phyloP scores from a whole-genome alignment of 306 rosid genomes.

The Rosa lucieae region DNA sequence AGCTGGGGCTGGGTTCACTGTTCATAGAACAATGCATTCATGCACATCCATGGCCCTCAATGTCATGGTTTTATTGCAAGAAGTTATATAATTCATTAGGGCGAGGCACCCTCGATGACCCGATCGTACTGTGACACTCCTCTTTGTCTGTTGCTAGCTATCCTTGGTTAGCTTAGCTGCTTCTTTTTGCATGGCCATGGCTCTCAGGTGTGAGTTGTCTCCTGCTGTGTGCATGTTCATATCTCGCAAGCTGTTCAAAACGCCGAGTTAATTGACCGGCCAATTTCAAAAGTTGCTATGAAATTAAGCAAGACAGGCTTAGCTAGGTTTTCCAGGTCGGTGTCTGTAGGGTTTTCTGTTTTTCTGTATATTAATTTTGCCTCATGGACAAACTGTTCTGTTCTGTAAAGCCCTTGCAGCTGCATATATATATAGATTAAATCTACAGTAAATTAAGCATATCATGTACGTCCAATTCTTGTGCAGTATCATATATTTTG shows the following conservation, averaged over 20 bases:
- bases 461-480: not conserved
- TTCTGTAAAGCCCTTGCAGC: not conserved
- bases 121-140: slow-evolving; percentile 13
- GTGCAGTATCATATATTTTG: not conserved
- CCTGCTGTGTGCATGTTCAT: slow-evolving; percentile 12
- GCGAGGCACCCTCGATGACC: not conserved
- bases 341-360: slow-evolving; percentile 1
- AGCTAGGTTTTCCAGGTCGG: slow-evolving; percentile 4
- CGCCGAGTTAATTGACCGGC: not conserved
- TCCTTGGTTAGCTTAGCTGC: not conserved
- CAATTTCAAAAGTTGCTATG: not conserved
- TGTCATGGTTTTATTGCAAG: slow-evolving; percentile 23
- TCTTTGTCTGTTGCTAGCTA: slow-evolving; percentile 25
- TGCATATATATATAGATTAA: not conserved
- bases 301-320: not conserved
- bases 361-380: not conserved
- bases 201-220: slow-evolving; percentile 34
- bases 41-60: not conserved
- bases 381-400: not conserved
- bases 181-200: slow-evolving; percentile 29
- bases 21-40: not conserved
- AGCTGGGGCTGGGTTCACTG: not conserved
- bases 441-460: not conserved
- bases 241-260: slow-evolving; percentile 17
- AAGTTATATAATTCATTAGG: not conserved